phyloP scores from a whole-genome alignment of 176 grass and related monocot genomes.

The Tillandsia fasciculata region DNA sequence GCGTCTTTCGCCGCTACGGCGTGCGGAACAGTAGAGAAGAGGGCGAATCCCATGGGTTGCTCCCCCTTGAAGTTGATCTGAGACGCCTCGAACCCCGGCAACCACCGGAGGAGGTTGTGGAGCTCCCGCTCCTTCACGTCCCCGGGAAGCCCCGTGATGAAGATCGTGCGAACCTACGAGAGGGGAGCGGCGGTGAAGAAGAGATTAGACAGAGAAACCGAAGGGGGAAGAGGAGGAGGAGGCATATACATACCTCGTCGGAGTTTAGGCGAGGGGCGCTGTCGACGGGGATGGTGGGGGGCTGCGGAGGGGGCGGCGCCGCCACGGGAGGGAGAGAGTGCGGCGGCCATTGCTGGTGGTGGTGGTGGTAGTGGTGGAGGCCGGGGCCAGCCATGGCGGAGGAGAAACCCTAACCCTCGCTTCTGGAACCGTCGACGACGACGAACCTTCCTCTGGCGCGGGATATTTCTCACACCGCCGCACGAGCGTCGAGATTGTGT shows the following conservation, averaged over 20 bases:
- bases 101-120: slow-evolving; percentile 90
- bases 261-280: slow-evolving; percentile 21
- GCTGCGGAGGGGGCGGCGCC: slow-evolving; percentile 20
- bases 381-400: slow-evolving; percentile 69
- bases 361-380: slow-evolving; percentile 89
- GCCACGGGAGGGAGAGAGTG: slow-evolving; percentile 20
- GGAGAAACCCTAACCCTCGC: slow-evolving; percentile 30
- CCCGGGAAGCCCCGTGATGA: slow-evolving; percentile 74
- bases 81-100: slow-evolving; percentile 90
- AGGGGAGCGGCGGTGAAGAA: slow-evolving; percentile 4
- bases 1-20: slow-evolving; percentile 70
- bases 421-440: background rate
- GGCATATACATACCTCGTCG: slow-evolving; percentile 36
- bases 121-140: slow-evolving; percentile 99
- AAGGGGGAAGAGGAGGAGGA: background rate
- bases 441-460: no score
- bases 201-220: background rate
- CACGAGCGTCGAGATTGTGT: no score
- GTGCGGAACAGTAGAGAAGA: slow-evolving; percentile 70
- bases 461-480: no score
- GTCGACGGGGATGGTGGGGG: slow-evolving; percentile 24
- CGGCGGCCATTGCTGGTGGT: slow-evolving; percentile 71
- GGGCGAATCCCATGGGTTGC: slow-evolving; percentile 95
- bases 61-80: slow-evolving; percentile 97
- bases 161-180: slow-evolving; percentile 72